Evolutionary conservation across 371 early-diverging fungal species (phyloP).

Genomic region (Vairimorpha necatrix): DNA sequence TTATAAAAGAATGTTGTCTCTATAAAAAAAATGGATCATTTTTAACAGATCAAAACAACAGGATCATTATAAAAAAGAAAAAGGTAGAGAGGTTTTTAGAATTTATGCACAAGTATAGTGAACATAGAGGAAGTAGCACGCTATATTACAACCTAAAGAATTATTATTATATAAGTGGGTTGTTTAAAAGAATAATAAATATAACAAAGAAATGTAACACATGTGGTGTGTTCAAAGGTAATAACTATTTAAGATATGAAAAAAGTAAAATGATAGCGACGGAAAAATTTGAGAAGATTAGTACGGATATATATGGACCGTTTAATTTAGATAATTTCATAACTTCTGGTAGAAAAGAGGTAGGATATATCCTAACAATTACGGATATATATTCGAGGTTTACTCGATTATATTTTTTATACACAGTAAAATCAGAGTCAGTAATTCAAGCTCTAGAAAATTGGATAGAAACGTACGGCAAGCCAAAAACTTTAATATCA

Average conservation of each 20-base stretch:
- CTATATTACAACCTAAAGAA: no score
- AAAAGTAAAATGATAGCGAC: background rate
- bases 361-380: constrained; percentile 8
- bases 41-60: background rate
- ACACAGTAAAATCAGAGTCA: background rate
- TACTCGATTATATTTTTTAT: background rate
- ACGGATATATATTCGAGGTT: constrained; percentile 22
- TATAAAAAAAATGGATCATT: background rate
- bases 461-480: constrained; percentile 6
- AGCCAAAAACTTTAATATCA: constrained; percentile 1
- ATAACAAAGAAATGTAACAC: background rate
- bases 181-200: background rate
- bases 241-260: background rate
- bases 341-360: background rate
- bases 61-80: background rate
- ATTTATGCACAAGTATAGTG: background rate
- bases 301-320: constrained; percentile 18
- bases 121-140: background rate
- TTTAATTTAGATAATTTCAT: background rate
- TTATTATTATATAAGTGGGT: background rate
- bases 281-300: background rate
- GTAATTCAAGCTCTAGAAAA: background rate
- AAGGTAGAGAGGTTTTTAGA: background rate
- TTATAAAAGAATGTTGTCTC: background rate
- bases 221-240: background rate